Evolutionary conservation across 2,329 filamentous ascomycete genomes (phyloP).

Genomic region (Plectosphaerella cucumerina): DNA sequence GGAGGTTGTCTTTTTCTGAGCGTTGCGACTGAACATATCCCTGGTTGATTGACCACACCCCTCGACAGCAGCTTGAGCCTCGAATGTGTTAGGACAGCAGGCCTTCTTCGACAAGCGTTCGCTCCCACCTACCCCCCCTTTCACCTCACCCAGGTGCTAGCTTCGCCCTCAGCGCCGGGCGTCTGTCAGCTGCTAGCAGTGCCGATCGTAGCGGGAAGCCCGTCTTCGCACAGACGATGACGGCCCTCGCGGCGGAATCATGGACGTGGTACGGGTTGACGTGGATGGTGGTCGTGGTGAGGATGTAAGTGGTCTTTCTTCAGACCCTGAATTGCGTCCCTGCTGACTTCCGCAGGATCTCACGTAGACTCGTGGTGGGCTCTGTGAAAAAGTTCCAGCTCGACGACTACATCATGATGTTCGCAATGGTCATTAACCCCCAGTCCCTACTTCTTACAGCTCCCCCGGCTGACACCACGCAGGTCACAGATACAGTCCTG

Average conservation of each 20-base stretch:
- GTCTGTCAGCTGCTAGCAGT: too few species aligned
- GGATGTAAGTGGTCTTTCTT: slow-evolving; percentile 29
- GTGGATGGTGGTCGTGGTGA: slow-evolving; percentile 29
- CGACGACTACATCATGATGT: slow-evolving; percentile 53
- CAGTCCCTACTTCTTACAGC: neutral
- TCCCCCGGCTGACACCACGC: neutral
- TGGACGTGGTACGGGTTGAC: slow-evolving; percentile 42
- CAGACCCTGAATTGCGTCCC: neutral
- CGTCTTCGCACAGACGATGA: slow-evolving; percentile 16
- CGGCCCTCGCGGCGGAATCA: slow-evolving; percentile 29
- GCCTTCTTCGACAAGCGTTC: too few species aligned
- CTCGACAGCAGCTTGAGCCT: too few species aligned
- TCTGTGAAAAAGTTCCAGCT: slow-evolving; percentile 45
- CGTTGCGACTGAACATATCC: too few species aligned
- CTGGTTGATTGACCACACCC: too few species aligned
- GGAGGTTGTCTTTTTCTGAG: too few species aligned
- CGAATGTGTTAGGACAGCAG: too few species aligned
- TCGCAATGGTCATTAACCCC: slow-evolving; percentile 39
- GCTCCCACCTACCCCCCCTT: too few species aligned
- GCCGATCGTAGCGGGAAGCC: too few species aligned
- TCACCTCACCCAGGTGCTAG: too few species aligned
- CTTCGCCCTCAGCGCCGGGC: too few species aligned
- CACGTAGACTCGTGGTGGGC: slow-evolving; percentile 33
- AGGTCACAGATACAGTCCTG: slow-evolving; percentile 48
- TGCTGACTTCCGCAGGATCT: slow-evolving; percentile 19